Conservation (phyloP, 371 early-diverging fungal species). For the Apophysomyces ossiformis region DNA sequence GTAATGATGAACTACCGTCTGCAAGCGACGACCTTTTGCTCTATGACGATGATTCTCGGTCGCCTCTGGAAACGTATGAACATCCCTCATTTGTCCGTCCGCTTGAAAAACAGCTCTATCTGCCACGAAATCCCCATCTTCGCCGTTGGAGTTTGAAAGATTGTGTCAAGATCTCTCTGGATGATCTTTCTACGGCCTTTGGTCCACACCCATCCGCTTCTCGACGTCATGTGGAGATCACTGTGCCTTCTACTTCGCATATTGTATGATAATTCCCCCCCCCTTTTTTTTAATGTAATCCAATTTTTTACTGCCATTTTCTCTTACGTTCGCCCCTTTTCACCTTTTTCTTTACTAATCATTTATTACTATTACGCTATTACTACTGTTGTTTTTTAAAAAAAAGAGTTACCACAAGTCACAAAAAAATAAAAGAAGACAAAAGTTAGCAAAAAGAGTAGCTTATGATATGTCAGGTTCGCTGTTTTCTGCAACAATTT, state of each 20-base stretch:
- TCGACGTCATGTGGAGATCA: neutral
- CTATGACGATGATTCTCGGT: slow-evolving; percentile 31
- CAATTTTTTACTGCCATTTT: neutral
- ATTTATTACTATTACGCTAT: neutral
- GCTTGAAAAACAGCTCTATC: slow-evolving; percentile 13
- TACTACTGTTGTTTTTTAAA: too few relatives aligned
- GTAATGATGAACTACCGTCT: neutral
- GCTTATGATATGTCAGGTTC: too few relatives aligned
- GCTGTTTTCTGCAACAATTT: too few relatives aligned
- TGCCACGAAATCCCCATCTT: slow-evolving; percentile 16
- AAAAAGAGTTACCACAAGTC: too few relatives aligned
- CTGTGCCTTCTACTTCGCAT: neutral
- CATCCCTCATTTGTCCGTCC: slow-evolving; percentile 36
- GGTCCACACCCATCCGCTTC: neutral
- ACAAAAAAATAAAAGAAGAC: too few relatives aligned
- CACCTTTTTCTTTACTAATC: neutral
- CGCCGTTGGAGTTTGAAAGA: slow-evolving; percentile 29
- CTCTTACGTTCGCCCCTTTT: neutral
- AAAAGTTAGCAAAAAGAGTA: too few relatives aligned
- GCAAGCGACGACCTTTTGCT: slow-evolving; percentile 17
- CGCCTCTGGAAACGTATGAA: slow-evolving; percentile 28
- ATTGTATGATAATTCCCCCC: neutral
- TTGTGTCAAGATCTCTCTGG: slow-evolving; percentile 22
- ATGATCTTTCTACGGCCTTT: neutral
- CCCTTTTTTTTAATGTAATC: neutral